Evolutionary conservation across 192 early-diverging fungal genomes (phyloP), one percentile per base, ranked within the genome.

Genomic region (Linnemannia schmuckeri): DNA sequence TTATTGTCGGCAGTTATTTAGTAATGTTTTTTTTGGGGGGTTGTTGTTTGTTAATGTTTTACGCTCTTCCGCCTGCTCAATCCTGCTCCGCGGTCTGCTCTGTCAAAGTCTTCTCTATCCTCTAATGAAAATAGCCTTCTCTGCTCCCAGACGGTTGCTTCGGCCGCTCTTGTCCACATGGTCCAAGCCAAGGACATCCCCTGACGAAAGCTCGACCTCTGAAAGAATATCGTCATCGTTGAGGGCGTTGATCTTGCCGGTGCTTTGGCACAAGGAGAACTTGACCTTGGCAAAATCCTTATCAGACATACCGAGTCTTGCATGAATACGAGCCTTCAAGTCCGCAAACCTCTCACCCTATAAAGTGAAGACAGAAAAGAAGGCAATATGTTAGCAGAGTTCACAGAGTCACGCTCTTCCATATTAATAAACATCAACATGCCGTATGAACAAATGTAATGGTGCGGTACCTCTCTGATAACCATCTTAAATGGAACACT

Each of bases 401-500:
- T 7, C 17, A 1, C 3, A 41, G 44, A 71, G 8, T 5, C 4
- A 22, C 15, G 6, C 10, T 24, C 24, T 79, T 5, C 55, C 72
- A 5, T 44, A 3, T 8, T n/a, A 61, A 80, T 41, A n/a, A n/a
- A 20, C 18, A 61, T 61, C 55, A 61, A 3, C 24, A 33, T 66
- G 27, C 30, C 17, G 7, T 30, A 15, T 30, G 9, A 33, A 33
- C 30, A 37, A 42, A 15, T 38, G 33, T 7, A 33, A 38, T 44
- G 27, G 15, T 24, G 4, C 6, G 3, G 70, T 88, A 89, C 90
- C 22, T 89, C 79, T 41, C 87, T 91, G 52, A 96, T 84, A 49
- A 93, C 82, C 75, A 98, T 95, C 78, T 89, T 88, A 90, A 99
- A 98, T 38, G 98, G 98, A 54, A 96, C 90, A 72, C 97, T 92